Conservation (phyloP, 2,329 filamentous ascomycete genomes). For the Epichloe aotearoae region DNA sequence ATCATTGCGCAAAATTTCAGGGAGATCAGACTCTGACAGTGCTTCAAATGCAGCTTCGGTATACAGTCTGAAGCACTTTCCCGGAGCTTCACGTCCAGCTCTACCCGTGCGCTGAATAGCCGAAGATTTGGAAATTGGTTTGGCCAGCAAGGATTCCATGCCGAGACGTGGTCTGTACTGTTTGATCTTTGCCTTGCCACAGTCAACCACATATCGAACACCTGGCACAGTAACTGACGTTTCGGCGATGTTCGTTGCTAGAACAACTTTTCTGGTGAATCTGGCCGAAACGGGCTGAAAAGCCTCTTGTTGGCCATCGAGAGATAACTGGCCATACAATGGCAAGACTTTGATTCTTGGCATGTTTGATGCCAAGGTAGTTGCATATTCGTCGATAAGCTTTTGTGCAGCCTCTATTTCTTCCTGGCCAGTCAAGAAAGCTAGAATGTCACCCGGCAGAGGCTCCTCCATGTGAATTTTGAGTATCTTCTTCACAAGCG, state of each 20-base stretch:
- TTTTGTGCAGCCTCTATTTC: slow-evolving; percentile 75
- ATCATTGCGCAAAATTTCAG: slow-evolving; percentile 86
- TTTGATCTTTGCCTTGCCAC: slow-evolving; percentile 88
- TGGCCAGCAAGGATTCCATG: slow-evolving; percentile 80
- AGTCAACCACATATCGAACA: slow-evolving; percentile 82
- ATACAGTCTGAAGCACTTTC: slow-evolving; percentile 82
- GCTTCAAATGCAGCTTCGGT: slow-evolving; percentile 62
- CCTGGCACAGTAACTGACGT: slow-evolving; percentile 93
- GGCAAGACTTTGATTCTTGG: slow-evolving; percentile 64
- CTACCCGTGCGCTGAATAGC: slow-evolving; percentile 85
- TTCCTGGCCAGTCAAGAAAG: slow-evolving; percentile 86
- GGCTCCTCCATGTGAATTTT: slow-evolving; percentile 79
- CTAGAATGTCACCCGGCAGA: slow-evolving; percentile 84
- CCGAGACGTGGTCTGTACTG: slow-evolving; percentile 75
- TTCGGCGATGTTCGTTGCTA: slow-evolving; percentile 97
- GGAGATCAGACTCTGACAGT: slow-evolving; percentile 61
- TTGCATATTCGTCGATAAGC: slow-evolving; percentile 67
- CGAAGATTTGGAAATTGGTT: slow-evolving; percentile 84
- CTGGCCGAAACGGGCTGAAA: slow-evolving; percentile 61
- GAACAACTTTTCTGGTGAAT: slow-evolving; percentile 75
- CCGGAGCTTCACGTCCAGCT: slow-evolving; percentile 81
- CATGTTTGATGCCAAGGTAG: slow-evolving; percentile 57
- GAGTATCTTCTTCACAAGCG: slow-evolving; percentile 69
- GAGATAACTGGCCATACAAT: slow-evolving; percentile 80
- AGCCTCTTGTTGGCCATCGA: slow-evolving; percentile 72